Base-by-base conservation (phyloP, 1,139 yeast species). In the Spathaspora jeffriesii region DNA sequence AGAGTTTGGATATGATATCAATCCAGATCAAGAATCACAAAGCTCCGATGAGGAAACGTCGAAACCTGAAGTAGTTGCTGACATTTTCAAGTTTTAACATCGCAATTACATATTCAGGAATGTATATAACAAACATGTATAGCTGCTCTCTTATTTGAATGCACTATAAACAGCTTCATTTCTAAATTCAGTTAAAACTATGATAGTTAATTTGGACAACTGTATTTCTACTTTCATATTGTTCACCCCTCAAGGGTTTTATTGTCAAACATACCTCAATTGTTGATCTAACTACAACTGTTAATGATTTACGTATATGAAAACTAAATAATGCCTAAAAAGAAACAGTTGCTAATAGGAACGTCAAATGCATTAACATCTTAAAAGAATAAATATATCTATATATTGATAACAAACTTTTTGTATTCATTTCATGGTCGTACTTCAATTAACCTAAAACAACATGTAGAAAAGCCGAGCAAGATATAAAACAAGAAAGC, bases 51-150 rank as follows among this genome's bases (percentile, higher is more conserved):
- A 34, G 11, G 23, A 32, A 5, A 32, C 38, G 2, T 8, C 38
- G 14, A 37, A 30, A 27, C 21, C 43, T 22, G 42, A 38, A 27
- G 45, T 40, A 18, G 44, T 45, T 20, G 48, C 38, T 17, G 38
- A 49, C 34, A 50, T 51, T 25, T 56, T 54, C 45, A 53, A 53
- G 44, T 54, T 56, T 39, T 54, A 47, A 13, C 28, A 25, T 5
- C 4, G 28, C 11, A 10, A 8, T 25, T 10, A 25, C 10, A n/a
- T n/a, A n/a, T n/a, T n/a, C n/a, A n/a, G n/a, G n/a, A n/a, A n/a
- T n/a, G n/a, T n/a, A n/a, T n/a, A n/a, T n/a, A n/a, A n/a, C n/a
- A n/a, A n/a, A n/a, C n/a, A n/a, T n/a, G n/a, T n/a, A n/a, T n/a
- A n/a, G n/a, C n/a, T n/a, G n/a, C n/a, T n/a, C n/a, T n/a, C n/a